Evolutionary conservation across 345 rosid genomes (phyloP), one percentile per base, ranked within the genome.

Genomic region (Aethionema arabicum): DNA sequence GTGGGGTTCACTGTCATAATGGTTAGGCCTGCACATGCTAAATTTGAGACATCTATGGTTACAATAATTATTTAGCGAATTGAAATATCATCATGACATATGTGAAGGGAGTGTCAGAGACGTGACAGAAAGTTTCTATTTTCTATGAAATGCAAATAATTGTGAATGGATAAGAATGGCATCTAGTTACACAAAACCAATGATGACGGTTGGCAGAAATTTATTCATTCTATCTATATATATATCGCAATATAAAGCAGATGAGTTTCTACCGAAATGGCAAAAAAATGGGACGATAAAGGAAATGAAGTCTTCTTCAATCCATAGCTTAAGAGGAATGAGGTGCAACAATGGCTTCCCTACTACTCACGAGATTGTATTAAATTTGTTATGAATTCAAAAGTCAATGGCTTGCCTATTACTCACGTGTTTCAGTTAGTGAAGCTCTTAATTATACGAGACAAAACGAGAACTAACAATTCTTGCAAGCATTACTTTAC

Each of bases 131-230:
- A 13, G 0, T 8, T 11, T 55, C 47, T 55, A 13, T 36, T 13
- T 50, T 58, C 15, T n/a, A 43, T 41, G 31, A 21, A 38, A 59
- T 40, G 16, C 31, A 33, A 41, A 50, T 16, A 15, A 51, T 27
- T 50, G 47, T 13, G 29, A 33, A 59, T 59, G 39, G 66, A 45
- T 44, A 68, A 60, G 29, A 60, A 60, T 43, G 35, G 4, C 33
- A 51, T 15, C 53, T 52, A 27, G 48, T 29, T 43, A 44, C 7
- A 36, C 44, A 39, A 59, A 46, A 7, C 7, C 8, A 42, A 3
- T 51, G 38, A 39, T 56, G 40, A 33, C 27, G 59, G 39, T 42
- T 51, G 46, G 46, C 31, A 30, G 47, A 44, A 14, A 43, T 49
- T 33, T 35, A 41, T 13, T 1, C n/a, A n/a, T n/a, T 35, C 40